These are phyloP conservation scores for Lindgomyces ingoldianus DNA, from an alignment of 495 filamentous ascomycete species.

Conservation along the genomic window DNA sequence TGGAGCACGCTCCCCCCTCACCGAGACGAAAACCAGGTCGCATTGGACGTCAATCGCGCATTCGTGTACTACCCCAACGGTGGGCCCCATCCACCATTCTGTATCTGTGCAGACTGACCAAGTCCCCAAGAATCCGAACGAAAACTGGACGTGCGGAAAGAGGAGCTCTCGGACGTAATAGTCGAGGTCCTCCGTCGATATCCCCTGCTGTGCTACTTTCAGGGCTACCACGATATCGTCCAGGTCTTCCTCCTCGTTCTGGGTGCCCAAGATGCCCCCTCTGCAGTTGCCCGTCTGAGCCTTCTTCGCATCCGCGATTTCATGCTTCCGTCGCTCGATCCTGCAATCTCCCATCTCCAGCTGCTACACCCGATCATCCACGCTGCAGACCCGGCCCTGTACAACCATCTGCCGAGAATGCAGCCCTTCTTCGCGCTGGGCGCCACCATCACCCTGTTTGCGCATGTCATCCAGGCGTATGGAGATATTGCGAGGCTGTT, in stretches of 20 bases:
- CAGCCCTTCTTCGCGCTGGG: slow-evolving; percentile 90
- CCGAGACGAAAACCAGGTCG: slow-evolving; percentile 83
- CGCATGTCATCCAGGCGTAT: slow-evolving; percentile 91
- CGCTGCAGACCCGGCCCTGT: slow-evolving; percentile 65
- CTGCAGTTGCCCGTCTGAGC: slow-evolving; percentile 74
- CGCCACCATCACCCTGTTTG: slow-evolving; percentile 90
- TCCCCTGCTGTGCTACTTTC: slow-evolving; percentile 92
- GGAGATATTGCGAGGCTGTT: slow-evolving; percentile 84
- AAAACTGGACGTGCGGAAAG: slow-evolving; percentile 65
- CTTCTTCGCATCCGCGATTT: slow-evolving; percentile 91
- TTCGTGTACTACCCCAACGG: slow-evolving; percentile 94
- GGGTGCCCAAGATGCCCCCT: slow-evolving; percentile 54
- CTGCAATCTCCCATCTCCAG: slow-evolving; percentile 77
- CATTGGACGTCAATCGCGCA: slow-evolving; percentile 89
- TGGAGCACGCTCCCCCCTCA: slow-evolving; percentile 66
- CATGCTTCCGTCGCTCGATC: slow-evolving; percentile 87
- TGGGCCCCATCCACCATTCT: slow-evolving; percentile 42
- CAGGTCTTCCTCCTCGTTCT: slow-evolving; percentile 93
- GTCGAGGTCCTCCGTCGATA: slow-evolving; percentile 71
- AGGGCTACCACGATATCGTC: slow-evolving; percentile 97
- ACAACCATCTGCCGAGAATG: slow-evolving; percentile 69
- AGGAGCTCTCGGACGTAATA: slow-evolving; percentile 74
- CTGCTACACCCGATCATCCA: slow-evolving; percentile 80
- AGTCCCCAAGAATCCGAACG: slow-evolving; percentile 51
- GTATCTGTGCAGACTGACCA: slow-evolving; percentile 40